phyloP scores from a whole-genome alignment of 2,329 filamentous ascomycete species.

The Neonectria magnoliae region DNA sequence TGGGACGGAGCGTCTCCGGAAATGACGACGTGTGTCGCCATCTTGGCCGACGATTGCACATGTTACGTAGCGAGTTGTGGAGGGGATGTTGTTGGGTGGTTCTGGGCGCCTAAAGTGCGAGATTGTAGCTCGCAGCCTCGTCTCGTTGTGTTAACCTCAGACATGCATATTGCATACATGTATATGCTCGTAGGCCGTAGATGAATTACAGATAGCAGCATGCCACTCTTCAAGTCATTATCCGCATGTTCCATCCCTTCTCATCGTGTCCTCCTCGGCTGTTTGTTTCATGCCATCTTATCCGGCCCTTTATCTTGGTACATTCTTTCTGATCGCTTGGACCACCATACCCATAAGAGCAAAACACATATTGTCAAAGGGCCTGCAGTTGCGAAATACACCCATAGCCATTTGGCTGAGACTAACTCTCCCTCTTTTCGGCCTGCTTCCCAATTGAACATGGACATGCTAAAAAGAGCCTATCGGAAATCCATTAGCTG shows the following conservation, averaged over 20 bases:
- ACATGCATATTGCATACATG: not conserved
- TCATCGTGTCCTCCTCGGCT: not conserved
- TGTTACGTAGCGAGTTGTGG: not conserved
- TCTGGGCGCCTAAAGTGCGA: not conserved
- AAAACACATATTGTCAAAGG: not conserved
- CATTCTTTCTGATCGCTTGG: not conserved
- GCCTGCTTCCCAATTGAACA: not conserved
- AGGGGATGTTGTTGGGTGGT: not conserved
- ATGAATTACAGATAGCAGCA: not conserved
- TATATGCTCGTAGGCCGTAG: constrained; percentile 8
- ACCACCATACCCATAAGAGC: not conserved
- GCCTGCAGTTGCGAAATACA: not conserved
- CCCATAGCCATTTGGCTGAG: not conserved
- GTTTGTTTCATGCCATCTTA: not conserved
- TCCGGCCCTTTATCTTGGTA: not conserved
- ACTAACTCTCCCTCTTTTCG: not conserved
- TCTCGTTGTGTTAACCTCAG: not conserved
- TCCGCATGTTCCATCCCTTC: not conserved
- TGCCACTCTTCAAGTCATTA: not conserved
- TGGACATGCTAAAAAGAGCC: constrained; percentile 1
- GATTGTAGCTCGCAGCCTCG: not conserved
- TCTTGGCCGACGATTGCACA: not conserved
- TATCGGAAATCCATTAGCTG: not conserved
- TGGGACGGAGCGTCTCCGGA: constrained; percentile 1
- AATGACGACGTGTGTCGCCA: not conserved